These are phyloP conservation scores for Vaccinium myrtillus DNA, from an alignment of 148 eudicot genomes.

Conservation along the genomic window DNA sequence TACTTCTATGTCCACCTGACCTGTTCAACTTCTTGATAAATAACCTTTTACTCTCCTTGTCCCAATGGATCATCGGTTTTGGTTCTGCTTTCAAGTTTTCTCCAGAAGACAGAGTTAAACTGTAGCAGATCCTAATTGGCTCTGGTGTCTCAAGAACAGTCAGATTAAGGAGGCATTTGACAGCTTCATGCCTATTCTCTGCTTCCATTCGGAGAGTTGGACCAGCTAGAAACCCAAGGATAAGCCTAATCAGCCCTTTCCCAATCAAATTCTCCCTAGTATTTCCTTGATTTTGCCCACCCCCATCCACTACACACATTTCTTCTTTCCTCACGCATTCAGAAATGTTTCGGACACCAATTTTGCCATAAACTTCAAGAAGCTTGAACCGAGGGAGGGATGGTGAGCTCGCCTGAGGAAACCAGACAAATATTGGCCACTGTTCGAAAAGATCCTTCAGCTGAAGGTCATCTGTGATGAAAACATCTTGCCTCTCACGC, in stretches of 20 bases:
- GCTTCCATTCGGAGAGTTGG: slow-evolving; percentile 33
- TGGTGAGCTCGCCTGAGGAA: slow-evolving; percentile 31
- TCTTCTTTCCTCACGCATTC: slow-evolving; percentile 32
- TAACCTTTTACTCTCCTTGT: slow-evolving; percentile 27
- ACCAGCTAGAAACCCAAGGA: slow-evolving; percentile 52
- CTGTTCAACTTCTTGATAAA: slow-evolving; percentile 34
- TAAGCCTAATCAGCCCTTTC: slow-evolving; percentile 43
- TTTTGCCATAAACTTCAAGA: slow-evolving; percentile 43
- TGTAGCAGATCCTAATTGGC: slow-evolving; percentile 32
- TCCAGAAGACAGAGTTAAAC: slow-evolving; percentile 39
- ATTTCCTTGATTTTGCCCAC: slow-evolving; percentile 21
- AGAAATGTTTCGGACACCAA: slow-evolving; percentile 53
- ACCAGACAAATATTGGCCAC: slow-evolving; percentile 55
- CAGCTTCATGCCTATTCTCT: slow-evolving; percentile 37
- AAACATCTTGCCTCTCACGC: slow-evolving; percentile 42
- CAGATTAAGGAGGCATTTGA: slow-evolving; percentile 32
- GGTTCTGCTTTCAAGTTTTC: slow-evolving; percentile 31
- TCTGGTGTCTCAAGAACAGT: slow-evolving; percentile 34
- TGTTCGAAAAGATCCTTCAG: slow-evolving; percentile 48
- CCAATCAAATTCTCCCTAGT: slow-evolving; percentile 32
- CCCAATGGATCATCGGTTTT: slow-evolving; percentile 52
- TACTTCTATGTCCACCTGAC: slow-evolving; percentile 24
- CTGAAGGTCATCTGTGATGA: slow-evolving; percentile 57
- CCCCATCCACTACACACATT: slow-evolving; percentile 13
- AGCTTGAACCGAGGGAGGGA: slow-evolving; percentile 33